Conservation (phyloP, 2,329 filamentous ascomycete species). For the Colletotrichum nymphaeae region DNA sequence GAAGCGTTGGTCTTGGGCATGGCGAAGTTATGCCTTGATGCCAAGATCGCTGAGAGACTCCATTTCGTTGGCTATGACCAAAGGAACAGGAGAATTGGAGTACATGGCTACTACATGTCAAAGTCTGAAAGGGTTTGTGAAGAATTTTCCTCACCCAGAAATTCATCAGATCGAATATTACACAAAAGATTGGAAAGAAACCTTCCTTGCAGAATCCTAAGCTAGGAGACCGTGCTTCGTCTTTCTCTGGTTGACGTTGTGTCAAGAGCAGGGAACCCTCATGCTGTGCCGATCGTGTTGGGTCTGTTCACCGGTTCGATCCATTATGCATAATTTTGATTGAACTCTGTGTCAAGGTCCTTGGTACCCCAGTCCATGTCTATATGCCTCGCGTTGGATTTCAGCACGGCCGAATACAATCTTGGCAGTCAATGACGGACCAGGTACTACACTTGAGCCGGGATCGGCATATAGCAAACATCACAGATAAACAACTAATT, state of each 20-base stretch:
- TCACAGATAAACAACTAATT: neutral
- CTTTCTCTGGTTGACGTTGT: neutral
- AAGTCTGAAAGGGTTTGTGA: no score
- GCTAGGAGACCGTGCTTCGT: neutral
- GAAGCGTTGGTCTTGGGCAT: neutral
- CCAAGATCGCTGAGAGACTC: no score
- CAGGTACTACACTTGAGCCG: neutral
- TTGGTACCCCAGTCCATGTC: neutral
- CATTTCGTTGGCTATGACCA: no score
- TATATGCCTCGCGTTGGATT: neutral
- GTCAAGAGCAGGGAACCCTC: neutral
- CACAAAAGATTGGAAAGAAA: no score
- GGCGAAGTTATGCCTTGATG: no score
- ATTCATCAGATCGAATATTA: no score
- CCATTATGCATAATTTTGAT: neutral
- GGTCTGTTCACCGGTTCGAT: neutral
- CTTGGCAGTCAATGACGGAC: neutral
- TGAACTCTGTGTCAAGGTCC: neutral
- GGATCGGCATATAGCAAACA: neutral
- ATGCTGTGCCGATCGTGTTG: neutral
- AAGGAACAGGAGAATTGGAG: no score
- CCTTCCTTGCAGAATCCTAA: neutral
- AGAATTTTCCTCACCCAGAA: no score
- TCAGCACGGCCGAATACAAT: no score
- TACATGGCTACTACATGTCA: no score